Evolutionary conservation across 257 asterid species (phyloP).

Genomic region (Coffea eugenioides): DNA sequence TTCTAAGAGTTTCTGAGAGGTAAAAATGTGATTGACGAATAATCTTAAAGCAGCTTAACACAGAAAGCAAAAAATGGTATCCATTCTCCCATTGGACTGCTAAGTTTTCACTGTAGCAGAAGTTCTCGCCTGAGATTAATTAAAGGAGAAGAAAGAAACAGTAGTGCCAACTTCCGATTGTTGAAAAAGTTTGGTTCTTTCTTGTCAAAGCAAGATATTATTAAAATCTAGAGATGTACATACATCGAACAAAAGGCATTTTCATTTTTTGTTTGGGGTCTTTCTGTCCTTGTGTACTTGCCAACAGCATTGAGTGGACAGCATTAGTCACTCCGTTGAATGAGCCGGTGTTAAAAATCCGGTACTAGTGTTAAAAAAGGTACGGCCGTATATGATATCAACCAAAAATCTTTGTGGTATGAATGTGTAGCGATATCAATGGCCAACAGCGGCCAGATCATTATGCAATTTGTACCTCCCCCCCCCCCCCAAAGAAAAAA

Average conservation of each 20-base stretch:
- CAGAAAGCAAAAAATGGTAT: too few species aligned
- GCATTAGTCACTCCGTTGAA: conserved; percentile 1
- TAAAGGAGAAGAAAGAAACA: too few species aligned
- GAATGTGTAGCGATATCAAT: neutral
- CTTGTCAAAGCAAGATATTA: neutral
- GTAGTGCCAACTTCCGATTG: neutral
- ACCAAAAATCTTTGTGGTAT: neutral
- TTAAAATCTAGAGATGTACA: neutral
- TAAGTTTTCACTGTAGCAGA: neutral
- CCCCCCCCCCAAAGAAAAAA: too few species aligned
- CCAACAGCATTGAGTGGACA: neutral
- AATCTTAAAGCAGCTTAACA: neutral
- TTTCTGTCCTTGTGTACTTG: neutral
- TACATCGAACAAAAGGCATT: neutral
- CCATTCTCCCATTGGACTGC: too few species aligned
- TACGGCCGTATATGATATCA: neutral
- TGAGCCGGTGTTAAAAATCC: neutral
- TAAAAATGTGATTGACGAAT: too few species aligned
- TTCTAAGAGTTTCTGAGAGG: too few species aligned
- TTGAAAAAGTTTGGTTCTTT: neutral
- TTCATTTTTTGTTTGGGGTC: neutral
- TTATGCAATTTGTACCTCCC: too few species aligned
- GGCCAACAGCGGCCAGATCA: conserved; percentile 4
- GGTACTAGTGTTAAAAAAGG: neutral
- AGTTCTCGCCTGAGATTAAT: too few species aligned